A percentile compares a stretch with the other conserved stretches of the same genome.
Evolutionary conservation across 1,139 yeast species (phyloP).

Genomic region (Geotrichum citri-aurantii): DNA sequence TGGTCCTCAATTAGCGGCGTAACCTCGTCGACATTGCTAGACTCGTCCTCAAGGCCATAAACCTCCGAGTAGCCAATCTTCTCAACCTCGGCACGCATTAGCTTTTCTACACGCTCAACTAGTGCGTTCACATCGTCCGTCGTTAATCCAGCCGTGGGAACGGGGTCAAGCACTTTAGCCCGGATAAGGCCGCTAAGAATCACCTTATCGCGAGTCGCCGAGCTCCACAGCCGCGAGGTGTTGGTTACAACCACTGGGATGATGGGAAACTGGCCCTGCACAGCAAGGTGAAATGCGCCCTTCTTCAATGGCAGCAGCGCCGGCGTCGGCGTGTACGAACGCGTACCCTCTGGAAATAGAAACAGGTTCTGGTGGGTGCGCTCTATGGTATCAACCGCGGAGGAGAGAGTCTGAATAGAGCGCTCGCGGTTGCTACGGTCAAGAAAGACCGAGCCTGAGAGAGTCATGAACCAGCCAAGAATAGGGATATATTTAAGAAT

Average conservation of each 20-base stretch:
- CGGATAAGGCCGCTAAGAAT: constrained; percentile 52
- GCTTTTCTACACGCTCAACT: constrained; percentile 37
- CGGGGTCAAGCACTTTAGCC: constrained; percentile 63
- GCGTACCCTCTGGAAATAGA: constrained; percentile 90
- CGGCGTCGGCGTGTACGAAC: constrained; percentile 67
- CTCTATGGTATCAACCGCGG: constrained; percentile 59
- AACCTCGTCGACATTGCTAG: neutral
- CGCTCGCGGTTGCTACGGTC: constrained; percentile 76
- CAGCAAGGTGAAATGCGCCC: constrained; percentile 97
- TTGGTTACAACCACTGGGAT: constrained; percentile 85
- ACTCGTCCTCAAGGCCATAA: neutral
- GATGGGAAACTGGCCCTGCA: constrained; percentile 82
- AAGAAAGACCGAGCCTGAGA: constrained; percentile 85
- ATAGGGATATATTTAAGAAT: constrained; percentile 83
- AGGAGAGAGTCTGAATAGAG: constrained; percentile 67
- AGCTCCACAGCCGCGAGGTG: constrained; percentile 50
- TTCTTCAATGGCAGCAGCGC: constrained; percentile 83
- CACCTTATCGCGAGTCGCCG: constrained; percentile 30
- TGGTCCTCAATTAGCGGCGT: neutral
- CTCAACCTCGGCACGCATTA: constrained; percentile 31
- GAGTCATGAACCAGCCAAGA: constrained; percentile 92
- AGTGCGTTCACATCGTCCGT: constrained; percentile 56
- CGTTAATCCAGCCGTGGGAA: constrained; percentile 52
- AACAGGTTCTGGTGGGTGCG: constrained; percentile 59
- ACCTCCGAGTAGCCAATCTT: neutral